These are phyloP conservation scores for Chlorella sp. DNA, from an alignment of 139 green algal genomes.

Conservation along the genomic window DNA sequence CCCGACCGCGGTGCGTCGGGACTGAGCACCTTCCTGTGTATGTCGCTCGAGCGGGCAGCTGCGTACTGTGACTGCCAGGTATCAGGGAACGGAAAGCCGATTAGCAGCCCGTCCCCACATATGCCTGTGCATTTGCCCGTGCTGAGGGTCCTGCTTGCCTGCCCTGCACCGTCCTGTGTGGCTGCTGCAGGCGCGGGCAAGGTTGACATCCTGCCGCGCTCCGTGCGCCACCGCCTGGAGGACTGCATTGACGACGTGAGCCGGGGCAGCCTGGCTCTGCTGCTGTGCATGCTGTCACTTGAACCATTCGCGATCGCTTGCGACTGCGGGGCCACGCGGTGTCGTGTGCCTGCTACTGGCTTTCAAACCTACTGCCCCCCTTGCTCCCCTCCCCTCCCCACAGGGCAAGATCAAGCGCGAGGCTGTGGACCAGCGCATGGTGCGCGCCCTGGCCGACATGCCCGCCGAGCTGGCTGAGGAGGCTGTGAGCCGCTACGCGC, in stretches of 20 bases:
- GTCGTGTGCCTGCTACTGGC: neutral
- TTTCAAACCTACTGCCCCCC: neutral
- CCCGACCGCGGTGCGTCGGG: constrained; percentile 43
- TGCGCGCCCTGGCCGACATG: constrained; percentile 57
- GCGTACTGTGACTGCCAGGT: too few relatives aligned
- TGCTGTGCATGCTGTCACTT: too few relatives aligned
- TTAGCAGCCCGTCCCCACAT: too few relatives aligned
- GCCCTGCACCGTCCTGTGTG: too few relatives aligned
- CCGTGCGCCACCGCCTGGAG: constrained; percentile 48
- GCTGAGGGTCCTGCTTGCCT: too few relatives aligned
- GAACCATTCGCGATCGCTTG: too few relatives aligned
- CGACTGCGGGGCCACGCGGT: too few relatives aligned
- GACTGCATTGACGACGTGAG: constrained; percentile 61
- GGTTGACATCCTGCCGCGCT: constrained; percentile 54
- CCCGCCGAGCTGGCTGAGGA: constrained; percentile 48
- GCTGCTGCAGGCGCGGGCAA: constrained; percentile 29
- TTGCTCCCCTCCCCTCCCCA: neutral
- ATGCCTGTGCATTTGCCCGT: too few relatives aligned
- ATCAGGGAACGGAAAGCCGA: too few relatives aligned
- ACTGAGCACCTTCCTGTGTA: too few relatives aligned
- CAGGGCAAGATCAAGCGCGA: constrained; percentile 51
- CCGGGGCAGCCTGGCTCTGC: neutral
- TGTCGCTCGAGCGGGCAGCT: too few relatives aligned
- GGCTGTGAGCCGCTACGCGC: constrained; percentile 53
- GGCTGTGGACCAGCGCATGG: constrained; percentile 61